Percentiles rank a stretch among this genome's conserved stretches.
Evolutionary conservation across 495 filamentous ascomycete genomes (phyloP).

Genomic region (Polyplosphaeria fusca): DNA sequence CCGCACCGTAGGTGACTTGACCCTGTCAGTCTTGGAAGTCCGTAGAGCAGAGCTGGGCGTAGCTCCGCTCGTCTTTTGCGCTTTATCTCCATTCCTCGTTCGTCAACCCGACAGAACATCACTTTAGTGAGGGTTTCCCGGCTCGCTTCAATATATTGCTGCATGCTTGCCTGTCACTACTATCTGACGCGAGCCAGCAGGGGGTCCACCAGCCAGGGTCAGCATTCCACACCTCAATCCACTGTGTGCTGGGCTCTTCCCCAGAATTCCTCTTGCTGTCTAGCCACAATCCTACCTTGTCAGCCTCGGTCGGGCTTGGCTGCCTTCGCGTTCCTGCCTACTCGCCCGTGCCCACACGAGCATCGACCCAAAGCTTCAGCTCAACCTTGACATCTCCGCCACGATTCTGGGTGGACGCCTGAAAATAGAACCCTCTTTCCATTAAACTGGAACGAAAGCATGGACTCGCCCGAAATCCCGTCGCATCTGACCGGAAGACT

Average conservation of each 20-base stretch:
- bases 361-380: conserved; percentile 14
- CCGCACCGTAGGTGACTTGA: no score
- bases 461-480: no score
- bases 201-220: neutral
- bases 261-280: neutral
- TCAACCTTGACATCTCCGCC: conserved; percentile 20
- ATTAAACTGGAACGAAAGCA: conserved; percentile 6
- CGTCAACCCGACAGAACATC: neutral
- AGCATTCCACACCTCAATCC: conserved; percentile 1
- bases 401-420: conserved; percentile 17
- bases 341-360: neutral
- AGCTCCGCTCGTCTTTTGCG: no score
- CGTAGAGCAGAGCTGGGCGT: no score
- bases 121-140: neutral
- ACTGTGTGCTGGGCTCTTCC: neutral
- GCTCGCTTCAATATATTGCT: conserved; percentile 6
- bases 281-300: neutral
- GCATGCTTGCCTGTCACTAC: conserved; percentile 6
- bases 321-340: neutral
- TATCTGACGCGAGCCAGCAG: conserved; percentile 7
- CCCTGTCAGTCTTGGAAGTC: no score
- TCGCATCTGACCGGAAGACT: conserved; percentile 7
- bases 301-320: conserved; percentile 2
- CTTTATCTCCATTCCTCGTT: no score
- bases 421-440: conserved; percentile 10